A percentile compares a stretch with the other conserved stretches of the same genome.
These are phyloP conservation scores for Ploettnerulaceae sp. DNA, from an alignment of 2,329 filamentous ascomycete genomes.

Conservation along the genomic window DNA sequence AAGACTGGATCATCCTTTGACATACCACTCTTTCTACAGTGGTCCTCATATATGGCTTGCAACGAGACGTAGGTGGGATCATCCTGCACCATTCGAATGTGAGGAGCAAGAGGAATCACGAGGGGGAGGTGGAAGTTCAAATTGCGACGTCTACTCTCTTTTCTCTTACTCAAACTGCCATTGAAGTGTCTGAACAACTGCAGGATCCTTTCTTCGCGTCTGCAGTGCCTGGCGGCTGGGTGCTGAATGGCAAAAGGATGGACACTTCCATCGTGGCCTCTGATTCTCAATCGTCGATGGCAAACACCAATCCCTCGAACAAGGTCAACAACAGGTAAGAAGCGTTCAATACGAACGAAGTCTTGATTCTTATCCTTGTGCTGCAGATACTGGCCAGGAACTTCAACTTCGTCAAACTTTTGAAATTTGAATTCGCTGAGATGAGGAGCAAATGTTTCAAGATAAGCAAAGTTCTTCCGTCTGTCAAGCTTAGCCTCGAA, in stretches of 20 bases:
- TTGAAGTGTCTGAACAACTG: conserved; percentile 98
- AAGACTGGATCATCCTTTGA: conserved; percentile 94
- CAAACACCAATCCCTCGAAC: conserved; percentile 88
- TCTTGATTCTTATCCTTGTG: conserved; percentile 99
- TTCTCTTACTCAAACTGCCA: conserved; percentile 82
- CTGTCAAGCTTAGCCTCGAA: conserved; percentile 97
- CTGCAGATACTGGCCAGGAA: conserved; percentile 93
- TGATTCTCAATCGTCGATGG: conserved; percentile 88
- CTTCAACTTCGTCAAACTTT: conserved; percentile 97
- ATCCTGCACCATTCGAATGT: conserved; percentile 93
- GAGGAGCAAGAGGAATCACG: conserved; percentile 91
- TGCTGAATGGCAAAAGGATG: conserved; percentile 96
- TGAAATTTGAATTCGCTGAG: conserved; percentile 95
- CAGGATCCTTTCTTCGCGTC: conserved; percentile 88
- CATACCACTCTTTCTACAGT: conserved; percentile 80
- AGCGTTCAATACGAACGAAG: conserved; percentile 94
- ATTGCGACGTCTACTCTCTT: conserved; percentile 90
- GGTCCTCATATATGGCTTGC: conserved; percentile 93
- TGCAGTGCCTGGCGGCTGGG: conserved; percentile 84
- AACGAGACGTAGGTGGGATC: conserved; percentile 91
- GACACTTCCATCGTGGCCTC: conserved; percentile 94
- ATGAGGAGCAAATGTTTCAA: conserved; percentile 84
- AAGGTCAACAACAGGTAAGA: conserved; percentile 90
- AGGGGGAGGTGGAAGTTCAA: conserved; percentile 93
- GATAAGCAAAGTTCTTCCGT: conserved; percentile 41